Conservation (phyloP, 2,329 filamentous ascomycete genomes). For the Cladosporium sp. region DNA sequence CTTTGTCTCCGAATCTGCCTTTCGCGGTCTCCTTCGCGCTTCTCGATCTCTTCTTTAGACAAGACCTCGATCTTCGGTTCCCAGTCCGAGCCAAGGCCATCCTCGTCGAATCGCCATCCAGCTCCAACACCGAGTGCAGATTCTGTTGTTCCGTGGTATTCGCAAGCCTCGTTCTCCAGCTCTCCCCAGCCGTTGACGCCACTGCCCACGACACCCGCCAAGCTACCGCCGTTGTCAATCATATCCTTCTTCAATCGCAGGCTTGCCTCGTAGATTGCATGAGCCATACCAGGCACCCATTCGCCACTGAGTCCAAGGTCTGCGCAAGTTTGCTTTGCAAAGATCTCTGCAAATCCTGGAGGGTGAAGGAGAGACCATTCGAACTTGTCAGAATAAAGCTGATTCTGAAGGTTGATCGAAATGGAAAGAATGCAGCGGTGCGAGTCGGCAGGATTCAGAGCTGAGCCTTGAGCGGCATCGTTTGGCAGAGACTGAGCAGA, state of each 20-base stretch:
- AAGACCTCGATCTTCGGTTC: constrained; percentile 54
- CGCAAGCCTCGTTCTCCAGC: constrained; percentile 82
- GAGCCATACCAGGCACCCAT: constrained; percentile 90
- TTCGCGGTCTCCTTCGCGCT: constrained; percentile 89
- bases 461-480: constrained; percentile 38
- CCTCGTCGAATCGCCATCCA: constrained; percentile 93
- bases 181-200: constrained; percentile 65
- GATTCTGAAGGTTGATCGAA: constrained; percentile 85
- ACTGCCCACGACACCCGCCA: constrained; percentile 65
- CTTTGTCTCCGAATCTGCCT: constrained; percentile 80
- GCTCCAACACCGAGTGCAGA: constrained; percentile 59
- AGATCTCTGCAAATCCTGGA: constrained; percentile 84
- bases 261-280: constrained; percentile 94
- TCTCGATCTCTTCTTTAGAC: constrained; percentile 95
- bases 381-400: constrained; percentile 93
- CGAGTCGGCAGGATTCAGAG: constrained; percentile 85
- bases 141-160: constrained; percentile 40
- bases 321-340: constrained; percentile 86
- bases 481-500: constrained; percentile 56
- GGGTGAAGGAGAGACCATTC: constrained; percentile 95
- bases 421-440: constrained; percentile 90
- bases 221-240: constrained; percentile 68
- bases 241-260: constrained; percentile 92
- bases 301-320: constrained; percentile 86
- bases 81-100: constrained; percentile 64